Conservation (phyloP, 2,329 filamentous ascomycete species). For the Ascochyta rabiei region DNA sequence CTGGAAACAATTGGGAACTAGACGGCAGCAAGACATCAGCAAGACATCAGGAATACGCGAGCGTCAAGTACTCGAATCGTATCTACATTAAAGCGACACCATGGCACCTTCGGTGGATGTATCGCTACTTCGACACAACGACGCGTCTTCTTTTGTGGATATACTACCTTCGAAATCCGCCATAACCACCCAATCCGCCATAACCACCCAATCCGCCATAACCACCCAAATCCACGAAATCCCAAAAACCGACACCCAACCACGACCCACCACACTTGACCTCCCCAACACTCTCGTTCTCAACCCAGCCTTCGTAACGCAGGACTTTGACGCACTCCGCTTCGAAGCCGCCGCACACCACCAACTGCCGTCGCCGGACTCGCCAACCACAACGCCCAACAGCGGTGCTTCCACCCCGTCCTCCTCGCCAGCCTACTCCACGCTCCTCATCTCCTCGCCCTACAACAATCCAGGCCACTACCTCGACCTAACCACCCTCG, state of each 20-base stretch:
- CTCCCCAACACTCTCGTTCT: conserved; percentile 22
- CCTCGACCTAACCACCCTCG: conserved; percentile 71
- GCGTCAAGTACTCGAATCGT: neutral
- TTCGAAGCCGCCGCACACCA: conserved; percentile 40
- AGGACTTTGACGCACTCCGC: conserved; percentile 41
- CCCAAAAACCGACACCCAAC: neutral
- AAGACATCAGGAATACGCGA: neutral
- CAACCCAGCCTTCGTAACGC: conserved; percentile 32
- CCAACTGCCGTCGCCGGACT: conserved; percentile 26
- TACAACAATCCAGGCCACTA: conserved; percentile 75
- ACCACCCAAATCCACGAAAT: neutral
- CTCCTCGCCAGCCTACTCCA: conserved; percentile 25
- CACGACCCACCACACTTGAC: conserved; percentile 2
- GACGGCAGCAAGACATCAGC: neutral
- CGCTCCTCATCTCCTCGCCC: conserved; percentile 71
- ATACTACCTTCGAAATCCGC: neutral
- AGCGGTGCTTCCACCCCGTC: too few relatives aligned
- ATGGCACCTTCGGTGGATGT: conserved; percentile 2
- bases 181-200: neutral
- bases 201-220: neutral
- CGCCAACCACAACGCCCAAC: neutral
- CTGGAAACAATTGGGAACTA: neutral
- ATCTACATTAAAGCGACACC: neutral
- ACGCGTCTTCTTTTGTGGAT: neutral
- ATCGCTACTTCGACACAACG: neutral